These are phyloP conservation scores for Meyerozyma smithsonii DNA, from an alignment of 1,139 yeast species.

Conservation along the genomic window DNA sequence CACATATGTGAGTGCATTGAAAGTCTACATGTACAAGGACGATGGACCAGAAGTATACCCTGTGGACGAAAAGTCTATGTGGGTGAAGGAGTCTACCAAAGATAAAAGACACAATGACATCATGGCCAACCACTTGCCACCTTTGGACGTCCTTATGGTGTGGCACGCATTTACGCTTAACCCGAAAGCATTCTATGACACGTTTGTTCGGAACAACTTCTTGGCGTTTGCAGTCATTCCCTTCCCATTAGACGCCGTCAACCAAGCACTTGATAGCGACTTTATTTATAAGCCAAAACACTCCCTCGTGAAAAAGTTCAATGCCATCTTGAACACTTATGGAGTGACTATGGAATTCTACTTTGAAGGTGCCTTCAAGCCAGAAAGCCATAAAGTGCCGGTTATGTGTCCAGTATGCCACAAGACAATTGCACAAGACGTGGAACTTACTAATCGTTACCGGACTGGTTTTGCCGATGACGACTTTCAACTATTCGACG, in stretches of 20 bases:
- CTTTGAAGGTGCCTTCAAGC: constrained; percentile 1
- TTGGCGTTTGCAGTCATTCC: constrained; percentile 19
- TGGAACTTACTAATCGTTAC: constrained; percentile 13
- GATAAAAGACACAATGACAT: constrained; percentile 3
- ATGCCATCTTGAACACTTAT: not conserved
- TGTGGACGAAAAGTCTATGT: constrained; percentile 5
- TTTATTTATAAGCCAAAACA: constrained; percentile 15
- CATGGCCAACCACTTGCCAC: constrained; percentile 19
- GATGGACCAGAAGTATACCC: constrained; percentile 2
- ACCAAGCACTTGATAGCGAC: constrained; percentile 17
- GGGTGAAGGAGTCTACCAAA: constrained; percentile 4
- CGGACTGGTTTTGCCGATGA: constrained; percentile 21
- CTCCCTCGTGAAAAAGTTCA: not conserved
- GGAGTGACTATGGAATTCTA: constrained; percentile 3
- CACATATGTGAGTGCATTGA: constrained; percentile 21
- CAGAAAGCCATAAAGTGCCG: not conserved
- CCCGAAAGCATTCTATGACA: constrained; percentile 26
- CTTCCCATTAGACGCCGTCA: constrained; percentile 22
- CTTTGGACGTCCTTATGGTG: constrained; percentile 34
- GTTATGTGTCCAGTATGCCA: constrained; percentile 20
- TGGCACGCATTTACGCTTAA: constrained; percentile 35
- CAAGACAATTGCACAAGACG: constrained; percentile 7
- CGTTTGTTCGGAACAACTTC: constrained; percentile 20
- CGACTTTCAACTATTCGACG: constrained; percentile 8
- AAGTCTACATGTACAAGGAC: constrained; percentile 3